These are phyloP conservation scores for Arthrobotrys musiformis DNA, from an alignment of 2,329 filamentous ascomycete genomes.

Conservation along the genomic window DNA sequence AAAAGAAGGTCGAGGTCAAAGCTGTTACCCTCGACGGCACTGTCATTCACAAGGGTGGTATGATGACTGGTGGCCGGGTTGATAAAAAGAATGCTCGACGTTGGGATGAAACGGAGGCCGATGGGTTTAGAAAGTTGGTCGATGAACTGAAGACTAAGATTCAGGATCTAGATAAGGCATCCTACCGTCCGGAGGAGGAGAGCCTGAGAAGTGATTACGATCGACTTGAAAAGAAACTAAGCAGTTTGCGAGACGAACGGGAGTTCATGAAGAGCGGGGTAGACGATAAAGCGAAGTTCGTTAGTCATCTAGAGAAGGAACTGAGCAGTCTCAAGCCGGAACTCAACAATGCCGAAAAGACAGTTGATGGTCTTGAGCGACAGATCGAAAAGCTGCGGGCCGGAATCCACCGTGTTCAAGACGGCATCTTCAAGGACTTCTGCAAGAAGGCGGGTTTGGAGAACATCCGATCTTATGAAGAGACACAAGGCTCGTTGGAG, in stretches of 20 bases:
- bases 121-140: conserved; percentile 77
- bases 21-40: conserved; percentile 95
- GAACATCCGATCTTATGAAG: conserved; percentile 91
- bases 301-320: conserved; percentile 77
- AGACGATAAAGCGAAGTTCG: conserved; percentile 82
- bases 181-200: conserved; percentile 81
- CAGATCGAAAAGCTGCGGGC: conserved; percentile 70
- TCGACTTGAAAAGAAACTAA: conserved; percentile 80
- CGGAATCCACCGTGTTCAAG: conserved; percentile 82
- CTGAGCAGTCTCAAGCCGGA: conserved; percentile 81
- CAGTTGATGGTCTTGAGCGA: conserved; percentile 72
- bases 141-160: conserved; percentile 71
- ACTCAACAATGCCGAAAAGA: conserved; percentile 75
- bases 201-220: conserved; percentile 80
- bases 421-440: conserved; percentile 85
- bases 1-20: conserved; percentile 85
- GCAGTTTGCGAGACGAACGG: conserved; percentile 78
- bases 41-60: conserved; percentile 93
- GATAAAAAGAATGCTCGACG: conserved; percentile 79
- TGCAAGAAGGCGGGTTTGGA: conserved; percentile 86
- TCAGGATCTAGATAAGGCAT: conserved; percentile 79
- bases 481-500: conserved; percentile 89
- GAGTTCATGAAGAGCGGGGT: conserved; percentile 76
- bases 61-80: conserved; percentile 94
- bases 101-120: conserved; percentile 90